Evolutionary conservation across 2,329 filamentous ascomycete genomes (phyloP).

Genomic region (Fusarium kyushuense): DNA sequence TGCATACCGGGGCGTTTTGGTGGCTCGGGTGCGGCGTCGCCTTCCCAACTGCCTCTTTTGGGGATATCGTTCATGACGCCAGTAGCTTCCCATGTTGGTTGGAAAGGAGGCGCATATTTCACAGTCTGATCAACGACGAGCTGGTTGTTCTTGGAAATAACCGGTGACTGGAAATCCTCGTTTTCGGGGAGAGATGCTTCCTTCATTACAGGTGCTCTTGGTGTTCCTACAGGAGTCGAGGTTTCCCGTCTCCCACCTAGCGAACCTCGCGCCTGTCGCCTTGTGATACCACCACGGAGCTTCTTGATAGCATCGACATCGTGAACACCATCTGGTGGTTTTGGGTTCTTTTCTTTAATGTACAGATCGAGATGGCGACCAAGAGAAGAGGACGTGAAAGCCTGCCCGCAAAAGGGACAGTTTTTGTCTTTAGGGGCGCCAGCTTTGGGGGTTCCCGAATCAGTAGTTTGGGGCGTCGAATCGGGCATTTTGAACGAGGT

Average conservation of each 20-base stretch:
- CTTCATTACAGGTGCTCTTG: conserved; percentile 56
- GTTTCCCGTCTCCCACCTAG: conserved; percentile 67
- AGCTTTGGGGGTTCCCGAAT: conserved; percentile 55
- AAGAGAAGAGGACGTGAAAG: conserved; percentile 93
- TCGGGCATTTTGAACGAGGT: conserved; percentile 50
- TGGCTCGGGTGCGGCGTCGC: conserved; percentile 53
- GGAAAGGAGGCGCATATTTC: conserved; percentile 64
- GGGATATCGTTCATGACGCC: conserved; percentile 83
- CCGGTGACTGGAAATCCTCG: conserved; percentile 54
- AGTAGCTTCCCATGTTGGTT: conserved; percentile 79
- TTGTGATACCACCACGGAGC: conserved; percentile 85
- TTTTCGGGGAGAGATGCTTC: conserved; percentile 57
- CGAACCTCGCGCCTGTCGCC: conserved; percentile 81
- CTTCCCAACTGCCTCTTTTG: conserved; percentile 52
- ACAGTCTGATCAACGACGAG: conserved; percentile 61
- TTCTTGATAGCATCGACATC: conserved; percentile 89
- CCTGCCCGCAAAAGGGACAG: conserved; percentile 88
- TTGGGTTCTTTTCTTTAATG: conserved; percentile 93
- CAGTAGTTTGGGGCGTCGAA: conserved; percentile 51
- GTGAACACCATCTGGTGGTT: conserved; percentile 86
- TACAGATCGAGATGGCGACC: conserved; percentile 95
- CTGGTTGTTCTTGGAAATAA: conserved; percentile 57
- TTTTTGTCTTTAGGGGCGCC: conserved; percentile 81
- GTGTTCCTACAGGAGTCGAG: conserved; percentile 69
- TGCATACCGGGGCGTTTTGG: conserved; percentile 54